Evolutionary conservation across 2,329 filamentous ascomycete species (phyloP).

Genomic region (Annulohypoxylon truncatum): DNA sequence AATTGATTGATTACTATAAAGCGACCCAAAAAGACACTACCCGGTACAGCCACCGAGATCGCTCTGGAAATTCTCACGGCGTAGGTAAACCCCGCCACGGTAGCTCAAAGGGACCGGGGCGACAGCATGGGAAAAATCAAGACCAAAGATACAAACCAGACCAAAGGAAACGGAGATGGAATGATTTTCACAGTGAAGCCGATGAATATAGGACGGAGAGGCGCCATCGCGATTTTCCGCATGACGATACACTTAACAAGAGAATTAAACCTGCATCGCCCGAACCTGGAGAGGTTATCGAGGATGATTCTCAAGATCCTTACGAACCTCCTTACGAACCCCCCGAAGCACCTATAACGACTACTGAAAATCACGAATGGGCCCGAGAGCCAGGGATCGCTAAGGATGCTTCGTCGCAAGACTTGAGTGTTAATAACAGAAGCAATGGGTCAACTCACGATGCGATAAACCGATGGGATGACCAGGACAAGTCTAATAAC

Average conservation of each 20-base stretch:
- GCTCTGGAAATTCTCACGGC: constrained; percentile 23
- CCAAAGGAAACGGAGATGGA: constrained; percentile 41
- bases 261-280: constrained; percentile 41
- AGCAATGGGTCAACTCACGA: not conserved
- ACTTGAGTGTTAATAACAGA: not conserved
- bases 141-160: constrained; percentile 29
- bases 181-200: constrained; percentile 25
- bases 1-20: constrained; percentile 40
- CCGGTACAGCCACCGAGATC: constrained; percentile 36
- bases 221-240: constrained; percentile 9
- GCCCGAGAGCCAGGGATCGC: constrained; percentile 3
- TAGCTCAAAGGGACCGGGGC: constrained; percentile 22
- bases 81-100: constrained; percentile 29
- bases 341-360: not conserved
- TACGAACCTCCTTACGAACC: constrained; percentile 24
- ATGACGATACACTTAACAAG: constrained; percentile 34
- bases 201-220: constrained; percentile 21
- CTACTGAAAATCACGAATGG: not conserved
- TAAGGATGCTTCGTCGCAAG: not conserved
- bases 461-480: not conserved
- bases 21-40: constrained; percentile 24
- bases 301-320: constrained; percentile 12
- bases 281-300: constrained; percentile 46
- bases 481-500: constrained; percentile 5
- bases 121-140: constrained; percentile 33